phyloP scores from a whole-genome alignment of 1,284 basidiomycete genomes.

The Sutorius eximius region DNA sequence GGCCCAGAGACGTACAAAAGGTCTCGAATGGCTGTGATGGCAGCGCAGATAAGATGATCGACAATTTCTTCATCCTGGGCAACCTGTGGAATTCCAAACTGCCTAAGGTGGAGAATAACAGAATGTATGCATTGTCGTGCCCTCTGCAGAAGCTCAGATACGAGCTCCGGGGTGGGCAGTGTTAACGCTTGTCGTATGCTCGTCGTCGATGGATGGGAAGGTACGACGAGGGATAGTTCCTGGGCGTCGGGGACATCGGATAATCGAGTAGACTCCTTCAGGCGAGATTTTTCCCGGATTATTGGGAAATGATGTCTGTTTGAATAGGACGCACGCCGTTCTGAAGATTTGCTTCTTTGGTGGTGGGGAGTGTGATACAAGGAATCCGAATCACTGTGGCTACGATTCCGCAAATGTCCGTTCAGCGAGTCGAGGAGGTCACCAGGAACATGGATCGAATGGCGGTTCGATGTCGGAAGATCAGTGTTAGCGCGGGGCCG shows the following conservation, averaged over 20 bases:
- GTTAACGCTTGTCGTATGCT: slow-evolving; percentile 2
- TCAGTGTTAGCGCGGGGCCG: slow-evolving; percentile 32
- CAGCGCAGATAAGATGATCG: slow-evolving; percentile 24
- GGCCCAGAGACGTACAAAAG: slow-evolving; percentile 38
- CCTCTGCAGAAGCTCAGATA: slow-evolving; percentile 31
- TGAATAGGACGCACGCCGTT: neutral
- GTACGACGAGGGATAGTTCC: neutral
- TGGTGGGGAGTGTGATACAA: neutral
- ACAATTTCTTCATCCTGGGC: slow-evolving; percentile 30
- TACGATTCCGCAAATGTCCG: slow-evolving; percentile 22
- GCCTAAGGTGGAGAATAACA: slow-evolving; percentile 27
- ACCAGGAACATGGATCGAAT: slow-evolving; percentile 9
- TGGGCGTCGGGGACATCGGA: slow-evolving; percentile 6
- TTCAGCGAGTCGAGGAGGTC: slow-evolving; percentile 7
- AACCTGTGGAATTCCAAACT: slow-evolving; percentile 30
- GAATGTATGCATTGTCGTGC: slow-evolving; percentile 26
- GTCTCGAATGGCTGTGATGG: slow-evolving; percentile 34
- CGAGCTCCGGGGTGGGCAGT: slow-evolving; percentile 23
- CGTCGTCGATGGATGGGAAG: neutral
- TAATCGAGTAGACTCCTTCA: slow-evolving; percentile 3
- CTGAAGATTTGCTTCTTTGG: slow-evolving; percentile 7
- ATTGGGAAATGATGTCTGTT: neutral
- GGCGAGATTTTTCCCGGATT: slow-evolving; percentile 4
- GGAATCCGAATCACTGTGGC: slow-evolving; percentile 9
- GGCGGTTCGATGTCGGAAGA: slow-evolving; percentile 4